Base-by-base conservation (phyloP, 1,139 yeast species). In the Trichomonascaceae sp. region DNA sequence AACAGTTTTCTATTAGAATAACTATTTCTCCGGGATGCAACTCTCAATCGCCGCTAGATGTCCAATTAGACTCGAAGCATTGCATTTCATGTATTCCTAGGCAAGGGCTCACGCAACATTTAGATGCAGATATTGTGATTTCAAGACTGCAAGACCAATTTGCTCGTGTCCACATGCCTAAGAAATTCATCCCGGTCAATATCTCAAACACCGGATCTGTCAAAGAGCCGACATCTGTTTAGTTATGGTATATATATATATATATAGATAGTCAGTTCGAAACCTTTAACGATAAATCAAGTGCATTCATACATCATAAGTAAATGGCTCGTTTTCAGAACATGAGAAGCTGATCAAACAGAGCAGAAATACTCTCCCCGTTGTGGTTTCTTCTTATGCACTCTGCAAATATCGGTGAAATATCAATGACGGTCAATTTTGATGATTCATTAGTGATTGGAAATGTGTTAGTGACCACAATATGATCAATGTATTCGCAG, bases 341-440 rank as follows among this genome's bases (percentile, higher is more conserved):
- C 49, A 86, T 81, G 54, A 89, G 85, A 62, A 89, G 77, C 47
- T 95, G 89, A 70, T 90, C 96, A 69, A 91, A 91, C 63, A 91
- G 75, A 43, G 90, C 96, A 39, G 96, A 87, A 60, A 91, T 91
- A 60, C 95, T 85, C 74, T 91, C 98, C 68, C 98, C 99, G 65
- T 91, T 91, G 70, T 95, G 99, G 70, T 93, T 96, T 75, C 99
- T 86, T 75, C 99, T 84, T 60, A 95, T 93, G 73, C 98, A 93
- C 74, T 95, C 99, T 39, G 99, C 98, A 68, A 95, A 87, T 55
- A 93, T 91, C 24, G 96, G 86, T 53, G 96, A 87, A 50, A 95
- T 95, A 68, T 95, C 99, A 65, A 95, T 93, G 50, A 89, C 87
- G 12, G 84, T 84, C 65, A 95, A 78, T 68, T 90, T 89, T 56